A percentile compares a stretch with the other conserved stretches of the same genome.
These are phyloP conservation scores for Hypoxylon rickii DNA, from an alignment of 495 filamentous ascomycete species.

Conservation along the genomic window DNA sequence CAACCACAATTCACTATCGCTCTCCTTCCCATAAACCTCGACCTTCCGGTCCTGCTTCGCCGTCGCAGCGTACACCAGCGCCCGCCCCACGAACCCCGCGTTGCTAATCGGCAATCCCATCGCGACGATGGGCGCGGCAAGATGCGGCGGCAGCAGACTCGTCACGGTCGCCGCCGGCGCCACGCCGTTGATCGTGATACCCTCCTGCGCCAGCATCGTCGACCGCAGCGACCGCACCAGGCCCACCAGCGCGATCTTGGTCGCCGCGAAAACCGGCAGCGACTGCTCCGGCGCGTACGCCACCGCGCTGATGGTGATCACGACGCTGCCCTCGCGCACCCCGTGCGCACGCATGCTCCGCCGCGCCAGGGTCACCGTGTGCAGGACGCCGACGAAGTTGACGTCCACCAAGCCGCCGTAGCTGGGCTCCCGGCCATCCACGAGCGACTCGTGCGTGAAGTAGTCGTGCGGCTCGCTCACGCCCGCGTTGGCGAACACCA, in stretches of 20 bases:
- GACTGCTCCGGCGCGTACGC: constrained; percentile 39
- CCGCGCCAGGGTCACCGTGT: constrained; percentile 37
- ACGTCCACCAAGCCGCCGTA: constrained; percentile 31
- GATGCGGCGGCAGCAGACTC: constrained; percentile 24
- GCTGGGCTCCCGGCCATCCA: constrained; percentile 29
- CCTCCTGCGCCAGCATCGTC: constrained; percentile 7
- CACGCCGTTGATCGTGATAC: constrained; percentile 43
- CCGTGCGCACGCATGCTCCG: constrained; percentile 28
- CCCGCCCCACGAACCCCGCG: constrained; percentile 34
- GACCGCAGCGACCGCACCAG: constrained; percentile 37
- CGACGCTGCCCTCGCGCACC: constrained; percentile 35
- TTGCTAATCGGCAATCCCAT: constrained; percentile 35
- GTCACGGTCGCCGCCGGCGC: constrained; percentile 41
- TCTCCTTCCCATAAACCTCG: constrained; percentile 33
- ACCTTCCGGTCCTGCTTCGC: constrained; percentile 30
- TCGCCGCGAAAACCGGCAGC: constrained; percentile 37
- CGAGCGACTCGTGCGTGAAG: constrained; percentile 25
- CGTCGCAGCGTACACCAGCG: constrained; percentile 40
- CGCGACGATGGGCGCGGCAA: constrained; percentile 30
- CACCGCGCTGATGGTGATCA: constrained; percentile 40
- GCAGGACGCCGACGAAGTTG: constrained; percentile 32
- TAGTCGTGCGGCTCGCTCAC: constrained; percentile 33
- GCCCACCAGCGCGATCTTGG: constrained; percentile 37
- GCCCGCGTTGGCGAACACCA: constrained; percentile 40
- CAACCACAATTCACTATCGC: not conserved